Evolutionary conservation across 805 yeast genomes (phyloP).

Genomic region (Pichia kluyveri): DNA sequence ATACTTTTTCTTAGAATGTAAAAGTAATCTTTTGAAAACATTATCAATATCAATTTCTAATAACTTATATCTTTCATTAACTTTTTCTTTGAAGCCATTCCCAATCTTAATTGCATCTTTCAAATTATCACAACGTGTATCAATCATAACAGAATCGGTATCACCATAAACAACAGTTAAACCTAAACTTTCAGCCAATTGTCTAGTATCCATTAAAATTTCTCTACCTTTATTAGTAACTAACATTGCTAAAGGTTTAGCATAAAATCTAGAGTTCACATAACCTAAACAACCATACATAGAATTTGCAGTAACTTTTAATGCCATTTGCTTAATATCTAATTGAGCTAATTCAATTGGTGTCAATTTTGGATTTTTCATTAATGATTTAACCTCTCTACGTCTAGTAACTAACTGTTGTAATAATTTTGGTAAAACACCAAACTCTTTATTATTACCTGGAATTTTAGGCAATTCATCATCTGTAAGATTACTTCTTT

Average conservation of each 20-base stretch:
- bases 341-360: constrained; percentile 67
- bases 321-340: constrained; percentile 92
- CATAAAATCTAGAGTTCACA: constrained; percentile 85
- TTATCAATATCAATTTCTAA: constrained; percentile 94
- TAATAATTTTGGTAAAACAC: constrained; percentile 80
- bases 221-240: constrained; percentile 95
- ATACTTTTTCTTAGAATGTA: constrained; percentile 95
- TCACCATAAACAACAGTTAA: constrained; percentile 93
- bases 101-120: constrained; percentile 77
- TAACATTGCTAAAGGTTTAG: constrained; percentile 91
- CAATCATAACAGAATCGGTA: constrained; percentile 98
- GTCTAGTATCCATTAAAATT: constrained; percentile 85
- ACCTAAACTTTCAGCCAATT: constrained; percentile 77
- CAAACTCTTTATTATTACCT: constrained; percentile 42
- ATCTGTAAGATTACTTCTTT: constrained; percentile 42
- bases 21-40: constrained; percentile 71
- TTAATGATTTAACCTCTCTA: constrained; percentile 78
- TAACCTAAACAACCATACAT: constrained; percentile 99
- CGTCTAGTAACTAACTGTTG: constrained; percentile 84
- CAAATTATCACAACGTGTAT: constrained; percentile 66
- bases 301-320: constrained; percentile 96
- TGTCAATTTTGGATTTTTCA: constrained; percentile 65
- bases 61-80: constrained; percentile 79
- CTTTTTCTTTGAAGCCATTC: constrained; percentile 70
- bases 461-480: constrained; percentile 71